Base-by-base conservation (phyloP, 306 rosid species). In the Castanopsis chinensis region DNA sequence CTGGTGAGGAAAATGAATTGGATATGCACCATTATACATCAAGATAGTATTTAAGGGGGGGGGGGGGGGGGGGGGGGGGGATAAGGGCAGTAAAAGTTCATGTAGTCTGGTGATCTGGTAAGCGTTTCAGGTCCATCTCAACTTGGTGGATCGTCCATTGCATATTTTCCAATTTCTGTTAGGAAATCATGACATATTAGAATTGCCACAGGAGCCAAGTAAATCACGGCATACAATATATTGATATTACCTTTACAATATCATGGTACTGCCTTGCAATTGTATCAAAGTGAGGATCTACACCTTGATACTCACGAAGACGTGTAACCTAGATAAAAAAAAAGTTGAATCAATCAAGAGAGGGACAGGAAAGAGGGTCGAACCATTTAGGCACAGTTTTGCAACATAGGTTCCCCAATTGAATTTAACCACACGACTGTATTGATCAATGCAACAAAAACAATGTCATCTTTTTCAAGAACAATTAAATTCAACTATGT, bases 71-170 rank as follows among this genome's bases (percentile, higher is more conserved):
- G 33, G 33, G 33, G 4, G 43, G 43, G 10, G 8, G 7, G 41
- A 0, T 7, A 74, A 53, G 51, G 41, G 30, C 81, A 82, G 51
- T 71, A 67, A 70, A 11, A 27, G 25, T 69, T 68, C 83, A 90
- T 3, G 89, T 41, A 73, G 57, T 79, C 23, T 88, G 74, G 25
- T 88, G 79, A 74, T 93, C 97, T 5, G 92, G 95, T 76, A 85
- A 73, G 81, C 91, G 96, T 75, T 84, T 90, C 79, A 89, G 83
- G 83, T 93, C 99, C 91, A 88, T 90, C 82, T 96, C 97, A 75
- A 96, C 98, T 87, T 96, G 96, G 70, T 90, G 88, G 75, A 96
- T 96, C 30, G 96, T 96, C 99, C 99, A 96, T 80, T 89, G 94
- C 96, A 95, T 87, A 73, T 90, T 90, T 85, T 93, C 97, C 82